Conservation (phyloP, 352 stramenopile genomes). For the Phytophthora multivora region DNA sequence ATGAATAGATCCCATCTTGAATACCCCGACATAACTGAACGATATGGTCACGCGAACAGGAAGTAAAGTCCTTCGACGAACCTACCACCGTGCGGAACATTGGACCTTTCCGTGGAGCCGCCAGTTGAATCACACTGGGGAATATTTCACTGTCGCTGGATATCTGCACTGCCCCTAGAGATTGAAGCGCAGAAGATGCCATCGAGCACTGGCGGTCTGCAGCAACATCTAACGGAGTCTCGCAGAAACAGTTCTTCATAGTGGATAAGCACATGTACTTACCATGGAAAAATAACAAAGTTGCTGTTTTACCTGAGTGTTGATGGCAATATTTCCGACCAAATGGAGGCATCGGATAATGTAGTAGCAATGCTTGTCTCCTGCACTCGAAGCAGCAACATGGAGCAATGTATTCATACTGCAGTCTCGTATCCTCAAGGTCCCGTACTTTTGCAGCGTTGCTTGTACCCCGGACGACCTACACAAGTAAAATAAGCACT, state of each 20-base stretch:
- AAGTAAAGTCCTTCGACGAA: conserved; percentile 34
- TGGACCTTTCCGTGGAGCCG: conserved; percentile 22
- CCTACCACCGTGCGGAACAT: conserved; percentile 31
- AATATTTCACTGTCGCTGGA: conserved; percentile 42
- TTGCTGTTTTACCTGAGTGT: conserved; percentile 37
- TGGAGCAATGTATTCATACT: conserved; percentile 68
- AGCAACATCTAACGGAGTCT: conserved; percentile 46
- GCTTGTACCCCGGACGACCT: conserved; percentile 42
- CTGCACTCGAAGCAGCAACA: conserved; percentile 44
- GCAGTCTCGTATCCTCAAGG: conserved; percentile 53
- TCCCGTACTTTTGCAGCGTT: conserved; percentile 48
- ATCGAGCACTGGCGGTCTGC: conserved; percentile 34
- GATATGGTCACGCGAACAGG: conserved; percentile 41
- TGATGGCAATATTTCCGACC: conserved; percentile 45
- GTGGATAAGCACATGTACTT: neutral
- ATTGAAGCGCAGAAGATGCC: conserved; percentile 36
- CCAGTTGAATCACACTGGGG: conserved; percentile 29
- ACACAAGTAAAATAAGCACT: neutral
- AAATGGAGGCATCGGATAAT: conserved; percentile 49
- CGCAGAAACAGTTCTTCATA: conserved; percentile 48
- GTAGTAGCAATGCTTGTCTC: conserved; percentile 49
- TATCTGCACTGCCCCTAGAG: conserved; percentile 38
- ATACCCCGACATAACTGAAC: conserved; percentile 44
- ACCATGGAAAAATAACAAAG: neutral
- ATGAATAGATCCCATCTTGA: conserved; percentile 39